Evolutionary conservation across 2,329 filamentous ascomycete species (phyloP).

Genomic region (Sarocladiaceae sp.): DNA sequence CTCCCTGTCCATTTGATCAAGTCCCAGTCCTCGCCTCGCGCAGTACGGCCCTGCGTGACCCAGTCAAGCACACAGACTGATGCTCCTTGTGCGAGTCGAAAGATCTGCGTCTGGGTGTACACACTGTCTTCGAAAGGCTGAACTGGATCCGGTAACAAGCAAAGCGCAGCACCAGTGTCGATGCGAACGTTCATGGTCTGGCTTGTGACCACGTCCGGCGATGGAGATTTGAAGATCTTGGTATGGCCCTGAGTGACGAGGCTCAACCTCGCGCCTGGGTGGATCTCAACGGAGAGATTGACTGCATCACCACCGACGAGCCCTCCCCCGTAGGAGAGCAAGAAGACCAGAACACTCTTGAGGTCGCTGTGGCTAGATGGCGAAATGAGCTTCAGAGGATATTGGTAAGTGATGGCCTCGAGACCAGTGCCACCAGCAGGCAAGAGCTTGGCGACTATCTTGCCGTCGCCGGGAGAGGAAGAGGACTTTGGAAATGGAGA

Average conservation of each 20-base stretch:
- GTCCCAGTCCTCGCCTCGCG: conserved; percentile 84
- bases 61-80: conserved; percentile 84
- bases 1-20: conserved; percentile 71
- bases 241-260: conserved; percentile 74
- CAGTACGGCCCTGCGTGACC: conserved; percentile 82
- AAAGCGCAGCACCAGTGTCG: conserved; percentile 46
- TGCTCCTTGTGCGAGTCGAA: conserved; percentile 50
- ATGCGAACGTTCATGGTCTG: conserved; percentile 50
- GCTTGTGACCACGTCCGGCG: conserved; percentile 46
- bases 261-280: conserved; percentile 57
- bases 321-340: conserved; percentile 91
- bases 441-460: conserved; percentile 65
- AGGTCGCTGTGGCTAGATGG: conserved; percentile 60
- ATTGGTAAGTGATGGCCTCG: conserved; percentile 76
- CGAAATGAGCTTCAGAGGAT: conserved; percentile 88
- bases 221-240: conserved; percentile 83
- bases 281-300: conserved; percentile 62
- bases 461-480: conserved; percentile 70
- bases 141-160: conserved; percentile 80
- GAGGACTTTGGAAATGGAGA: conserved; percentile 75
- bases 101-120: conserved; percentile 79
- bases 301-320: conserved; percentile 84
- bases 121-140: conserved; percentile 82
- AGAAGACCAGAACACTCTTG: conserved; percentile 71
- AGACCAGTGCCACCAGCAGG: conserved; percentile 67